Evolutionary conservation across 129 eudicot species (phyloP).

Genomic region (Daucus carota): DNA sequence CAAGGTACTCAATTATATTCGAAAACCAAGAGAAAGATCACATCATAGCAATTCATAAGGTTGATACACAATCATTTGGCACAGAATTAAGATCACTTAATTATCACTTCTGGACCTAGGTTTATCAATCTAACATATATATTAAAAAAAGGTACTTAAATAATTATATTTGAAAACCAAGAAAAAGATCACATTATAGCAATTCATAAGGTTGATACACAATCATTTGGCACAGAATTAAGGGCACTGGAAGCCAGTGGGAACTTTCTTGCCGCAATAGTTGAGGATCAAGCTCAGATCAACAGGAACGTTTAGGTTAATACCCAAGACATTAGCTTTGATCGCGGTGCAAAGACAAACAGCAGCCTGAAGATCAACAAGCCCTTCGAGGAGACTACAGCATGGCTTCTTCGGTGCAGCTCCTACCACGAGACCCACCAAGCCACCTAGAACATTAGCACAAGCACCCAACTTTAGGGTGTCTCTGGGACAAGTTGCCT

Average conservation of each 20-base stretch:
- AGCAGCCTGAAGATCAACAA: conserved; percentile 58
- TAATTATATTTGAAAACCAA: background rate
- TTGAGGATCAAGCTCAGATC: conserved; percentile 57
- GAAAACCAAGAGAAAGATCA: background rate
- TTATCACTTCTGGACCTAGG: too few species aligned
- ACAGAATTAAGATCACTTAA: too few species aligned
- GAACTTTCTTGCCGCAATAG: conserved; percentile 49
- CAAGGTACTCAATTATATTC: too few species aligned
- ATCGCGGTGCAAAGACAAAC: conserved; percentile 68
- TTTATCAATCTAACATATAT: too few species aligned
- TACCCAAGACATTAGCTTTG: conserved; percentile 54
- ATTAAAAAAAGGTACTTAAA: too few species aligned
- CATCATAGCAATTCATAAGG: too few species aligned
- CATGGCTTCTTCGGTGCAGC: conserved; percentile 21
- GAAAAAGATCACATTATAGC: background rate
- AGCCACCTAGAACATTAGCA: conserved; percentile 3
- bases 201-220: background rate
- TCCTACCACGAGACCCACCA: conserved; percentile 1
- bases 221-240: conserved; percentile 7
- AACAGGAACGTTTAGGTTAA: conserved; percentile 48
- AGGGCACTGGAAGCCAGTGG: conserved; percentile 43
- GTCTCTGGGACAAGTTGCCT: conserved; percentile 4
- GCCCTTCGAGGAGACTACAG: conserved; percentile 48
- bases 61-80: background rate
- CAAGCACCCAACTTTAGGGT: conserved; percentile 10